Base-by-base conservation (phyloP, 2,329 filamentous ascomycete genomes). In the Rutstroemia sp. region DNA sequence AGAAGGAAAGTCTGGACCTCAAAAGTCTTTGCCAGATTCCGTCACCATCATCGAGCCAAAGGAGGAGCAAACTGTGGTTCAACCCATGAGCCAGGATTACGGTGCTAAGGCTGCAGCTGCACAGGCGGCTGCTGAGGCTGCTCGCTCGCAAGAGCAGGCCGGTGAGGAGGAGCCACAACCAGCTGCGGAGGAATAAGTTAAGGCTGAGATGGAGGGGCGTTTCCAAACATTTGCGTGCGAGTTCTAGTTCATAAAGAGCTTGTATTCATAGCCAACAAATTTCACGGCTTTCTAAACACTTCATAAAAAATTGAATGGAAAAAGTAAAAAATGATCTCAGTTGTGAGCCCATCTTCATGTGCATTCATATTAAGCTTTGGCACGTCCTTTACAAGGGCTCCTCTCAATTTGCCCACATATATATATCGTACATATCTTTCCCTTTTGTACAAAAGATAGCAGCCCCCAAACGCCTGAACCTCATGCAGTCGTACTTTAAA, bases 21-120 rank as follows among this genome's bases (percentile, higher is more conserved):
- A 92, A 80, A 96, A 97, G 86, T 86, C 91, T 68, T 90, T 99
- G 66, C 94, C 94, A 69, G 94, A 99, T 77, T 90, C 91, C 75
- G 94, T 99, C 77, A 97, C 92, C 76, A 94, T 99, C 79, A 96
- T 97, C 78, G 94, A 99, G 83, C 95, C 94, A 79, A 99, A 99
- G 90, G 94, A 99, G 81, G 94, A 99, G 86, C 85, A 92, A 75
- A 85, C 87, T 71, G 87, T 97, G 66, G 84, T 96, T 71, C 91
- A 96, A 79, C 94, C 94, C 74, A 87, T 92, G 77, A 92, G 87
- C 79, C 91, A 96, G 80, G 95, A 99, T 82, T 99, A 99, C 80
- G 94, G 94, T 72, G 90, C 92, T 69, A 99, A 99, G 89, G 83
- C 84, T 64, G 71, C 83, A 58, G 81, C 82, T 67, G 82, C 83